phyloP scores from a whole-genome alignment of 768 basidiomycete species.

The Lactifluus hygrophoroides region DNA sequence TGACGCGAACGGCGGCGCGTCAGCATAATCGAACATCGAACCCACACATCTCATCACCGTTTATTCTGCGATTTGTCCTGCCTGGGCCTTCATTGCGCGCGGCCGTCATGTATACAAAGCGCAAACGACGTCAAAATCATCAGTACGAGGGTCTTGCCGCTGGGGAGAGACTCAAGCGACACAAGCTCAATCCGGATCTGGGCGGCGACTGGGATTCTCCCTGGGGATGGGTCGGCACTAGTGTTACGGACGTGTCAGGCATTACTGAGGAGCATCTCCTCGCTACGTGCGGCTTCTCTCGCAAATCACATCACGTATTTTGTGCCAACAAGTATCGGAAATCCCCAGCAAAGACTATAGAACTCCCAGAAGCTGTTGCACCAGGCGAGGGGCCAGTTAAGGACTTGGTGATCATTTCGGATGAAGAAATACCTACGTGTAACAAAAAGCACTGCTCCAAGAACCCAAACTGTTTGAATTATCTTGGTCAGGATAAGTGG shows the following conservation, averaged over 20 bases:
- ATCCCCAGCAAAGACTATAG: slow-evolving; percentile 19
- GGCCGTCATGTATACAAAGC: slow-evolving; percentile 45
- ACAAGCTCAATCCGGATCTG: slow-evolving; percentile 35
- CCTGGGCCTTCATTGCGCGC: slow-evolving; percentile 7
- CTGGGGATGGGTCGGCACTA: slow-evolving; percentile 81
- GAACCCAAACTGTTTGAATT: slow-evolving; percentile 83
- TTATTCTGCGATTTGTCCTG: neutral
- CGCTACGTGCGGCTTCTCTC: slow-evolving; percentile 59
- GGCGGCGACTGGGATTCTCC: slow-evolving; percentile 29
- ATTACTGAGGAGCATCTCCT: slow-evolving; percentile 62
- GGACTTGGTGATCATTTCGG: slow-evolving; percentile 63
- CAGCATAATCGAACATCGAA: slow-evolving; percentile 2
- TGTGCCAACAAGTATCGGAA: slow-evolving; percentile 51
- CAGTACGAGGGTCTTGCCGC: slow-evolving; percentile 44
- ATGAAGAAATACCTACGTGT: slow-evolving; percentile 52
- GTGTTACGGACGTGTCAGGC: slow-evolving; percentile 44
- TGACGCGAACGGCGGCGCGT: neutral
- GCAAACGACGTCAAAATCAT: slow-evolving; percentile 44
- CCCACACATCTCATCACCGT: neutral
- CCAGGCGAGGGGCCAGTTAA: slow-evolving; percentile 42
- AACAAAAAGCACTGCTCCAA: slow-evolving; percentile 55
- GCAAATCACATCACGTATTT: slow-evolving; percentile 39
- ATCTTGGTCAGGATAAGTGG: slow-evolving; percentile 79
- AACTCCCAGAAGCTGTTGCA: slow-evolving; percentile 14
- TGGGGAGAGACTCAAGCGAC: slow-evolving; percentile 56